These are phyloP conservation scores for Actinomortierella wolfii DNA, from an alignment of 371 early-diverging fungal genomes.

Conservation along the genomic window DNA sequence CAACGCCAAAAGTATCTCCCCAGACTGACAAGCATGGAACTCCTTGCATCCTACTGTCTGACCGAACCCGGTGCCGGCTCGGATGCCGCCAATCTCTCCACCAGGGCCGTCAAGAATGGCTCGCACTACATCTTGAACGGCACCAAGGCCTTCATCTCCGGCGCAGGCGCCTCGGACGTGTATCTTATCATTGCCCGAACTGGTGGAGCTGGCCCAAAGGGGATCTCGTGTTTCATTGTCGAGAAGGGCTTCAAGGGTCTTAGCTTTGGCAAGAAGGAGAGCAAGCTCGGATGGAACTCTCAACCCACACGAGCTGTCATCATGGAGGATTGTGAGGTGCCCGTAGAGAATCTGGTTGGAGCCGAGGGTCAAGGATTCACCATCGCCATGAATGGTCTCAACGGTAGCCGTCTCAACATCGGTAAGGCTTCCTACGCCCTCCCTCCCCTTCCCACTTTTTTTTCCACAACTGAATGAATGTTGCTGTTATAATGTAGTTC, in stretches of 20 bases:
- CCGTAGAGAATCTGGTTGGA: conserved; percentile 51
- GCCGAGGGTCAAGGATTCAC: conserved; percentile 56
- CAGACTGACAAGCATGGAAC: conserved; percentile 45
- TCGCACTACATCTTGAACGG: conserved; percentile 73
- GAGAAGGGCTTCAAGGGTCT: conserved; percentile 54
- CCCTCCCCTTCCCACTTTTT: too few relatives aligned
- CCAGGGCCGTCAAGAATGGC: conserved; percentile 63
- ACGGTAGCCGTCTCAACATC: conserved; percentile 61
- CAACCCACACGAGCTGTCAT: conserved; percentile 56
- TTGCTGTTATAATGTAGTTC: too few relatives aligned
- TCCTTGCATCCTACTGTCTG: conserved; percentile 56
- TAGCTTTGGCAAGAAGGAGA: conserved; percentile 61
- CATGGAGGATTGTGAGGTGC: conserved; percentile 53
- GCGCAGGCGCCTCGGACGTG: conserved; percentile 55
- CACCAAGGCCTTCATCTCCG: conserved; percentile 66
- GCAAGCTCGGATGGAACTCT: conserved; percentile 59
- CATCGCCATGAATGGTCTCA: conserved; percentile 60
- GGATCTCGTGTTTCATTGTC: conserved; percentile 53
- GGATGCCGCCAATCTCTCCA: conserved; percentile 68
- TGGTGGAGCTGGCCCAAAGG: conserved; percentile 53
- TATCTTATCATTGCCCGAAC: conserved; percentile 62
- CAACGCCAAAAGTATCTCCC: conserved; percentile 49
- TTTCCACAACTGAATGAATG: too few relatives aligned
- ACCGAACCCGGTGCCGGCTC: conserved; percentile 77
- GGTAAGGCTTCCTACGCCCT: conserved; percentile 25